These are phyloP conservation scores for Pleurotus platypus DNA, from an alignment of 768 basidiomycete genomes.

Conservation along the genomic window DNA sequence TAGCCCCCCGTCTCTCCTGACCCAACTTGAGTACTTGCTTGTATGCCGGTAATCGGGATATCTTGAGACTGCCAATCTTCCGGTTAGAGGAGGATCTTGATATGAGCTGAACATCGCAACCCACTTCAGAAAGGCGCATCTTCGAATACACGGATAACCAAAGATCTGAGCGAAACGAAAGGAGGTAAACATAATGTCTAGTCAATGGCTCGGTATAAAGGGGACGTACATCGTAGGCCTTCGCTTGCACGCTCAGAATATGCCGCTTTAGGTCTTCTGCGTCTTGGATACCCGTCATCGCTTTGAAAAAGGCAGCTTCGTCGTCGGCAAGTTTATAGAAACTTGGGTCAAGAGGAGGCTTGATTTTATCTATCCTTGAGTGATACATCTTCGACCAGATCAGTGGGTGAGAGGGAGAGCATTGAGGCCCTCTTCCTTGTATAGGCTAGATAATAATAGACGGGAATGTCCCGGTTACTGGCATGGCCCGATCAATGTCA, in stretches of 20 bases:
- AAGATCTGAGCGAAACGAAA: conserved; percentile 18
- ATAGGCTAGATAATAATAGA: too few relatives aligned
- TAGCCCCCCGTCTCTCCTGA: conserved; percentile 20
- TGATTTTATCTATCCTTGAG: too few relatives aligned
- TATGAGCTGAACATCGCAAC: not conserved
- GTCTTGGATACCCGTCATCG: conserved; percentile 31
- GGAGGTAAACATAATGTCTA: not conserved
- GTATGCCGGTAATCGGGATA: conserved; percentile 31
- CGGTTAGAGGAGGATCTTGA: not conserved
- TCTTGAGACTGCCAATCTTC: conserved; percentile 20
- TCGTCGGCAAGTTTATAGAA: conserved; percentile 22
- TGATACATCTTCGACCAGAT: too few relatives aligned
- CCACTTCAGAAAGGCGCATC: conserved; percentile 25
- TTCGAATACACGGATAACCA: conserved; percentile 28
- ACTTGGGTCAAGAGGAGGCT: not conserved
- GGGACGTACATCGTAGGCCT: conserved; percentile 25
- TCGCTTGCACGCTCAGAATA: conserved; percentile 31
- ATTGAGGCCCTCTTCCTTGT: too few relatives aligned
- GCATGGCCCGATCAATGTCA: too few relatives aligned
- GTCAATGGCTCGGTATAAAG: not conserved
- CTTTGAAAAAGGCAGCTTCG: conserved; percentile 31
- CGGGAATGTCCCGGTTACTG: too few relatives aligned
- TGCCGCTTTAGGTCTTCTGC: conserved; percentile 34
- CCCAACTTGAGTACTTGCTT: conserved; percentile 24
- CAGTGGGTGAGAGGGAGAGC: too few relatives aligned